Base-by-base conservation (phyloP, 2,329 filamentous ascomycete genomes). In the Coniochaeta pulveracea region DNA sequence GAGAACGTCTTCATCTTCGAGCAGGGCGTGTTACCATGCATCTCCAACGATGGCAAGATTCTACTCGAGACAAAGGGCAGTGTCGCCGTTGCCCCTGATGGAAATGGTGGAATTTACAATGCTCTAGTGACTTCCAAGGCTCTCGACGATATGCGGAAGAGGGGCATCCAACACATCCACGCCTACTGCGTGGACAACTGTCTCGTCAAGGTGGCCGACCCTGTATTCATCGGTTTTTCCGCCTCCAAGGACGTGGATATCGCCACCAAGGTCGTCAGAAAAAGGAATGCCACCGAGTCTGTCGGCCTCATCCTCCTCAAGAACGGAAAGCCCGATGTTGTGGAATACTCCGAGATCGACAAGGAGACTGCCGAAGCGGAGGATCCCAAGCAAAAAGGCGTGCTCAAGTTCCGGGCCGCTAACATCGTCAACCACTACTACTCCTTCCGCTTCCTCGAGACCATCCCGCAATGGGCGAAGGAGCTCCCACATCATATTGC, bases 351-450 rank as follows among this genome's bases (percentile, higher is more conserved):
- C 5, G 91, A 98, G 65, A 96, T 98, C 47, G 83, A 93, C 65
- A 62, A 74, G 44, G 80, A 76, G 41, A 91, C 85, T n/a, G 83
- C 89, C 37, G 85, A 93, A 60, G 89, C 88, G 44, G 75, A 80
- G 53, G 91, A 98, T 53, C 61, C 80, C 35, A 83, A 83, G 58
- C 78, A 94, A 50, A 66, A 75, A 3, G 78, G 75, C 37, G 68
- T 95, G 34, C 78, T 98, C 54, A 93, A 89, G 61, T 96, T 94
- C 77, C 82, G 91, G 41, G 89, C 91, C 37, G 91, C 89, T 51
- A 98, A 98, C 67, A 98, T 98, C 48, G 91, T 98, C 63, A 98
- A 98, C 70, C 91, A 98, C 71, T 98, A 96, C 74, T 98, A 98
- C 67, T 93, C 85, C 29, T 89, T 88, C 68, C 65, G 72, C 45